Base-by-base conservation (phyloP, 2,329 filamentous ascomycete genomes). In the Fusarium vanettenii region DNA sequence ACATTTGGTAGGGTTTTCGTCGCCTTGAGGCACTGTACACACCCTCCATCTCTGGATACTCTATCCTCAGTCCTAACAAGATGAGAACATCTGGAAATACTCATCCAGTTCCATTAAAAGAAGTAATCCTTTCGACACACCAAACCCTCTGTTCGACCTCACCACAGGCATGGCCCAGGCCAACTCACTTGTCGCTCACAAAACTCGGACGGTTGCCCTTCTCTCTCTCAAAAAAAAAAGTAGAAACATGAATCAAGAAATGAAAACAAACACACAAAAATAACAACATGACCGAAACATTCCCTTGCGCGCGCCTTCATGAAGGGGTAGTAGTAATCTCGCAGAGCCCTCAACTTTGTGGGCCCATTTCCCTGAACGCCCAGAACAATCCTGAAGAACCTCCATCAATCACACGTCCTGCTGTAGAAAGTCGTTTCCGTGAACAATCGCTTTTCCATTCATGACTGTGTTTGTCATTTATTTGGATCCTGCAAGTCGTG, bases 331-430 rank as follows among this genome's bases (percentile, higher is more conserved):
- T 74, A 55, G 48, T 55, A 55, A 55, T 65, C 68, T 72, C 76
- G 77, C 67, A 68, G 67, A 72, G 71, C 76, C 74, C 66, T 71
- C 74, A 79, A 69, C 73, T 77, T 76, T 75, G 76, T 75, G 70
- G 72, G 67, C 76, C 66, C 74, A 74, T 79, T 77, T 79, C 72
- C 77, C 70, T 74, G 57, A 79, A 79, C 77, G 77, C 77, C 77
- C 74, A 66, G 59, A 76, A 76, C 72, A 74, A 62, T 65, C 74
- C 56, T 74, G 60, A 71, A 79, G 64, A 74, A 75, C 71, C 60
- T 68, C 68, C 67, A 72, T 64, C 64, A 45, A 69, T 67, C 63
- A 43, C 31, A 65, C 63, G 59, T 48, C 65, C 64, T 60, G 68
- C 71, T 64, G 52, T 78, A 61, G 65, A 57, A 70, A 77, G 69